Evolutionary conservation across 1,139 yeast species (phyloP).

Genomic region (Suhomyces yuchorum): DNA sequence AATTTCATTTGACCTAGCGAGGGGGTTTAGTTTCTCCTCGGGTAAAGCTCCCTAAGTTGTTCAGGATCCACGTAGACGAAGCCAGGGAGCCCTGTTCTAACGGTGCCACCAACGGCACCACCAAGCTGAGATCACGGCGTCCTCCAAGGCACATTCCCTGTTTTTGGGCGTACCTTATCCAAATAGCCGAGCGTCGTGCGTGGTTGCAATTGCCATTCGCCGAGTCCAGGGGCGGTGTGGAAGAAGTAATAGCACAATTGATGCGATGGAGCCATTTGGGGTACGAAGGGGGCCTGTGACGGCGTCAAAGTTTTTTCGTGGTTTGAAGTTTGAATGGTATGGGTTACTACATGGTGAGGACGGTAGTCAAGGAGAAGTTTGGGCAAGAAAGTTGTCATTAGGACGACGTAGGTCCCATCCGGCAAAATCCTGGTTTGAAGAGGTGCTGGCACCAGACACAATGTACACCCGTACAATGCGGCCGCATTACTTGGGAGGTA

Average conservation of each 20-base stretch:
- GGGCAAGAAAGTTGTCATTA: neutral
- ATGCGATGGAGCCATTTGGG: neutral
- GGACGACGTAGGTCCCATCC: neutral
- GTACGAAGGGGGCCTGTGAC: neutral
- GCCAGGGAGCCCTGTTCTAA: conserved; percentile 4
- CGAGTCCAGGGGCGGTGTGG: conserved; percentile 3
- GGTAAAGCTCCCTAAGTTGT: neutral
- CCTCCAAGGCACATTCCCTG: conserved; percentile 2
- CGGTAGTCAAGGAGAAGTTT: neutral
- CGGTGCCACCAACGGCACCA: conserved; percentile 4
- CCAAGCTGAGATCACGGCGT: neutral
- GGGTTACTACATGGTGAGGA: neutral
- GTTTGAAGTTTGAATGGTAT: neutral
- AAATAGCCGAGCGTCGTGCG: conserved; percentile 4
- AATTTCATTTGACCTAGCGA: neutral
- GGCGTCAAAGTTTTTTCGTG: neutral
- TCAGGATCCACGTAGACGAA: neutral
- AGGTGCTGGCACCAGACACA: neutral
- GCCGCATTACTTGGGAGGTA: neutral
- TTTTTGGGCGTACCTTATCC: conserved; percentile 1
- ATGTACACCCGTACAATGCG: neutral
- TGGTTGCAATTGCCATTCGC: conserved; percentile 2
- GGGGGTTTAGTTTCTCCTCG: neutral
- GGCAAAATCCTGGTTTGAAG: neutral
- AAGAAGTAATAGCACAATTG: neutral